phyloP scores from a whole-genome alignment of 805 yeast genomes.

The Henningerozyma blattae region DNA sequence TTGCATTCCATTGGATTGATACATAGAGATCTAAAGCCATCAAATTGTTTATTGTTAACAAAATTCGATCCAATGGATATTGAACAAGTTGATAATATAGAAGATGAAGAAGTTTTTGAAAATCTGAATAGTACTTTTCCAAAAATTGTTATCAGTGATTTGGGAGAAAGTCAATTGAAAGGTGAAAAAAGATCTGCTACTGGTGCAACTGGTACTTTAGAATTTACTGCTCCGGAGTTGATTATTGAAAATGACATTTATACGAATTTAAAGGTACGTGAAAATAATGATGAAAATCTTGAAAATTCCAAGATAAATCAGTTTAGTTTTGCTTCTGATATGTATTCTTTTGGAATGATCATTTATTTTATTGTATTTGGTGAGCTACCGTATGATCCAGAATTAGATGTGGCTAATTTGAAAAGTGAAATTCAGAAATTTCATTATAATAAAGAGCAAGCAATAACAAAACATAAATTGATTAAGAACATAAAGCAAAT shows the following conservation, averaged over 20 bases:
- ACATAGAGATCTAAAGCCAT: conserved; percentile 86
- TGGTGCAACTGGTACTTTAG: conserved; percentile 82
- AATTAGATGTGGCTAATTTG: conserved; percentile 18
- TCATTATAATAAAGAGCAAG: conserved; percentile 11
- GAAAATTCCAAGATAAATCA: conserved; percentile 24
- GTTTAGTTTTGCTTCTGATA: conserved; percentile 63
- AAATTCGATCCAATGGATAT: conserved; percentile 13
- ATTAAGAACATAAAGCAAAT: conserved; percentile 10
- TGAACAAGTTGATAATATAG: conserved; percentile 6
- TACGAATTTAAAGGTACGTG: conserved; percentile 1
- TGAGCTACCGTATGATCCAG: conserved; percentile 43
- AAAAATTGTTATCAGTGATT: conserved; percentile 69
- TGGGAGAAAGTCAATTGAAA: conserved; percentile 77
- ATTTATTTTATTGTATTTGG: conserved; percentile 64
- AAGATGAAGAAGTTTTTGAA: conserved; percentile 3
- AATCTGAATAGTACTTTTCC: conserved; percentile 32
- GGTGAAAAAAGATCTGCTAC: conserved; percentile 55
- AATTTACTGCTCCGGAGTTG: conserved; percentile 79
- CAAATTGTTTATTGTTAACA: conserved; percentile 55
- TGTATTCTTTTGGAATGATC: conserved; percentile 79
- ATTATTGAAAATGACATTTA: conserved; percentile 23
- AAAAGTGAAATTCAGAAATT: conserved; percentile 25
- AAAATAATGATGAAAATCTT: conserved; percentile 17
- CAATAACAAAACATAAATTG: conserved; percentile 10
- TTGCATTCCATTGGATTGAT: conserved; percentile 64